Evolutionary conservation across 1,139 yeast species (phyloP), one percentile per base, ranked within the genome.

Genomic region (Suhomyces chickasaworum): DNA sequence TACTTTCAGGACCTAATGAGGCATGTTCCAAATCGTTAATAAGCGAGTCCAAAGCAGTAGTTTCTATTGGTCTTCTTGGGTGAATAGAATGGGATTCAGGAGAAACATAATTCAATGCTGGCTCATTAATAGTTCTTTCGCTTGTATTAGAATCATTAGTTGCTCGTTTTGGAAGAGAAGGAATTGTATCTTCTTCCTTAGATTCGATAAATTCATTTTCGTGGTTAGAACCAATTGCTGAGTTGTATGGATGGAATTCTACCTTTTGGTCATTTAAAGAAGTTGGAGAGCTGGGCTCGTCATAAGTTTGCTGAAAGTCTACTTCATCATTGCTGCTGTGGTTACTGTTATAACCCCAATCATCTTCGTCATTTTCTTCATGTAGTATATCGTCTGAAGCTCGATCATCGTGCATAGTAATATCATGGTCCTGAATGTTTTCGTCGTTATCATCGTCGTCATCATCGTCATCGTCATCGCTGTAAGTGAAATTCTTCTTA

Each of bases 31-130:
- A 57, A 47, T 73, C 77, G 47, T 65, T 60, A 10, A 73, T 71
- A 31, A 72, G 57, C 3, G 73, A 64, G 45, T 73, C 77, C 38
- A 70, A 56, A 1, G 69, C 67, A 39, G 63, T 69, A 3, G 64
- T 61, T 37, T 58, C 44, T 18, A 34, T 37, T 9, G 35, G 41
- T 20, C 38, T 39, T 37, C 49, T 42, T 16, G 36, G 27, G 9
- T 12, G 27, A 8, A 27, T 36, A 7, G 9, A 17, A 27, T 32
- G 13, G 10, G 17, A 21, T 1, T 41, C 25, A 1, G 37, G 46
- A 27, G 45, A 27, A 18, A 36, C 23, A 15, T 42, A 39, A 15
- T 49, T 45, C 32, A 45, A 40, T 22, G 41, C 45, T 12, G 27
- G 23, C 30, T 39, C 32, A 27, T 27, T 17, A 16, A 39, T 15